phyloP scores from a whole-genome alignment of 441 rosid species.

The Adansonia grandidieri region DNA sequence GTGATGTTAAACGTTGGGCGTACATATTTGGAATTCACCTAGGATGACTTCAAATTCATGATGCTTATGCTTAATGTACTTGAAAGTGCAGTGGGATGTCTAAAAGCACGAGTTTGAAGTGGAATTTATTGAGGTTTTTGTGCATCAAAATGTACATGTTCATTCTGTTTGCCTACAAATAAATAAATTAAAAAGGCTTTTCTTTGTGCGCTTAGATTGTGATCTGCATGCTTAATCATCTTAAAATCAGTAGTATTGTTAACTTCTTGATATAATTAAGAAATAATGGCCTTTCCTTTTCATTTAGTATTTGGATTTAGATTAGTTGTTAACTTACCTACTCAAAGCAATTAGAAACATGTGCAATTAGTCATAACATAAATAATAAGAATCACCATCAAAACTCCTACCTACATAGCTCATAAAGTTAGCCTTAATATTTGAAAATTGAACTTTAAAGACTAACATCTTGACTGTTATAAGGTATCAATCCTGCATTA shows the following conservation, averaged over 20 bases:
- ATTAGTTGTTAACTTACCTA: background rate
- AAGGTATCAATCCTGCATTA: constrained; percentile 5
- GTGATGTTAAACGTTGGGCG: background rate
- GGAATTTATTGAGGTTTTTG: background rate
- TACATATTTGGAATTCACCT: background rate
- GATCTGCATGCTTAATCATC: background rate
- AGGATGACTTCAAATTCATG: background rate
- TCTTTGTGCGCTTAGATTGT: background rate
- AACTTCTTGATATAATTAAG: background rate
- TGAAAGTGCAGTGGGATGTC: background rate
- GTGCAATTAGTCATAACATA: background rate
- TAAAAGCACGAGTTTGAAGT: background rate
- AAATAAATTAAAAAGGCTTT: background rate
- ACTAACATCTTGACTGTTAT: background rate
- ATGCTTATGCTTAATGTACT: background rate
- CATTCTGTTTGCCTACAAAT: background rate
- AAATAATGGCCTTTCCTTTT: background rate
- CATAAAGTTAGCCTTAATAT: background rate
- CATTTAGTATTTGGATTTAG: background rate
- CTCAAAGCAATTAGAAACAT: background rate
- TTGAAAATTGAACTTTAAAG: constrained; percentile 1
- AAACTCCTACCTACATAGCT: background rate
- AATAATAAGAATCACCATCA: background rate
- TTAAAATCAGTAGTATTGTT: background rate
- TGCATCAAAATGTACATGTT: background rate